Evolutionary conservation across 345 rosid species (phyloP), one percentile per base, ranked within the genome.

Genomic region (Erodium maritimum): DNA sequence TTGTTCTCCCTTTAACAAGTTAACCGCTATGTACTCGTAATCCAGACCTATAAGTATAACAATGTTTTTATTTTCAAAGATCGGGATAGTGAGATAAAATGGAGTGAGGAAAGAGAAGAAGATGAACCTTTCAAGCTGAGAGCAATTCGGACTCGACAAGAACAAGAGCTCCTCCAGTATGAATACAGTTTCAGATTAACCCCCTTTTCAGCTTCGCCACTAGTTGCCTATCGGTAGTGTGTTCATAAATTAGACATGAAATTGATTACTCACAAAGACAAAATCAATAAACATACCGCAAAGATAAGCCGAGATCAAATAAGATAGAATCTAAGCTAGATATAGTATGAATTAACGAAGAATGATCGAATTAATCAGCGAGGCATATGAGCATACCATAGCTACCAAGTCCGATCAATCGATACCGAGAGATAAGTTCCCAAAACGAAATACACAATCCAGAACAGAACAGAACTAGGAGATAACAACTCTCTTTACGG

Each of bases 91-190:
- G 34, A 22, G 1, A 19, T 17, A 57, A 45, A 22, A 33, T 21
- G 17, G 12, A 22, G 12, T 2, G 20, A 0, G 4, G 1, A 2
- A 1, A 16, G 23, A 0, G 33, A 17, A 18, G 24, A 34, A 19
- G 19, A n/a, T 21, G 20, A 54, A 82, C 95, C 89, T 87, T 90
- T 90, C 55, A 90, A 60, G 66, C 77, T 67, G 73, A 90, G 95
- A 9, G 86, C 95, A 62, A 85, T 76, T 8, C 95, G 78, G 61
- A 90, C 88, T 3, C 97, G 89, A 25, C 21, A 77, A 20, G 91
- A 71, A 60, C 94, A 87, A 0, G 97, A 90, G 71, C 97, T 90
- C 67, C 71, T 71, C 80, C 82, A 87, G 77, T 80, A 79, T 37
- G 85, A 81, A 67, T 82, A 90, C 29, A 80, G 75, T 72, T 73